Evolutionary conservation across 495 filamentous ascomycete species (phyloP).

Genomic region (Talaromyces nanjingensis): DNA sequence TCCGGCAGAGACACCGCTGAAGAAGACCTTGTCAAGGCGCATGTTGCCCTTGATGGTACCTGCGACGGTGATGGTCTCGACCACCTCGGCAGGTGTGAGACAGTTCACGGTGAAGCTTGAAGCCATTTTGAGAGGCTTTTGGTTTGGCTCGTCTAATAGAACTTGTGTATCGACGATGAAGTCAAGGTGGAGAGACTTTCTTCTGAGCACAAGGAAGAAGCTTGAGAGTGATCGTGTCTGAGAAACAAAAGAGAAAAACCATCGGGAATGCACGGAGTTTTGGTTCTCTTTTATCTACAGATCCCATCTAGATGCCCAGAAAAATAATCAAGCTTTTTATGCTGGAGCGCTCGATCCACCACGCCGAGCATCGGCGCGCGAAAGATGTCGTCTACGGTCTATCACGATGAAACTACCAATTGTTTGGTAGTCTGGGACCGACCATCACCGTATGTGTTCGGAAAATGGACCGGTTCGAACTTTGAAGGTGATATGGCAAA

Average conservation of each 20-base stretch:
- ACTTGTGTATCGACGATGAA: background rate
- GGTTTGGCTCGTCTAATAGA: background rate
- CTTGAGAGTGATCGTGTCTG: background rate
- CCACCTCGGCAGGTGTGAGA: constrained; percentile 38
- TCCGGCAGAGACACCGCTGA: constrained; percentile 47
- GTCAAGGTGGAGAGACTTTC: background rate
- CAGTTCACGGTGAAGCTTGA: constrained; percentile 25
- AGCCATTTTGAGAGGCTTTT: background rate
- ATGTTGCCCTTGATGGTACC: constrained; percentile 46
- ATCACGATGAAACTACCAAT: background rate
- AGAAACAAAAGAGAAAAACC: background rate
- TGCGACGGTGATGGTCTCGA: constrained; percentile 35
- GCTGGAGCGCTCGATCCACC: background rate
- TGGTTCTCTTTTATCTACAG: background rate
- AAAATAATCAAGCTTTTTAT: background rate
- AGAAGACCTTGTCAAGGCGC: constrained; percentile 46
- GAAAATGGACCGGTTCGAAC: background rate
- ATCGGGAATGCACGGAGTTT: background rate
- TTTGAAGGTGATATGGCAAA: background rate
- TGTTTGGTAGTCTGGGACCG: background rate
- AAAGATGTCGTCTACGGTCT: background rate
- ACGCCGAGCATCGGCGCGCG: background rate
- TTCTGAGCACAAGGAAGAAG: background rate
- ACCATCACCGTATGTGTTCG: background rate
- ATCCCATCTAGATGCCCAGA: background rate